Percentiles rank a stretch among this genome's conserved stretches.
phyloP scores from a whole-genome alignment of 2,329 filamentous ascomycete species.

The Aureobasidium sp. region DNA sequence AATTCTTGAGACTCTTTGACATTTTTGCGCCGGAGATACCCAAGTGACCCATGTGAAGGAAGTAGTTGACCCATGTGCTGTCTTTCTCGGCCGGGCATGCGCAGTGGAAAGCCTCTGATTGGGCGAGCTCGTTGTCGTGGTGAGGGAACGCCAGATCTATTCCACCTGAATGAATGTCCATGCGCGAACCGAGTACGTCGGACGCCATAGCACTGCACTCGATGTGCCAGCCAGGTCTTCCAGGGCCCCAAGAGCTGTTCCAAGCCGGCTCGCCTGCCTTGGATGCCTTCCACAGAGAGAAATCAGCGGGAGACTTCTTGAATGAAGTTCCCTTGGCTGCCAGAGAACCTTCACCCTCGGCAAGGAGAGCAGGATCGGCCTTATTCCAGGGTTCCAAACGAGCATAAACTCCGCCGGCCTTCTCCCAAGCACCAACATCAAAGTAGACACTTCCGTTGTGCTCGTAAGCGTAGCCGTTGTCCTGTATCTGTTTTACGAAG shows the following conservation, averaged over 20 bases:
- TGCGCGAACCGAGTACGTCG: slow-evolving; percentile 71
- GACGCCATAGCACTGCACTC: slow-evolving; percentile 96
- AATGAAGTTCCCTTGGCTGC: slow-evolving; percentile 40
- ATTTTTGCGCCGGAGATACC: slow-evolving; percentile 89
- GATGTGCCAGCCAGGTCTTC: slow-evolving; percentile 92
- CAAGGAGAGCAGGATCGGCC: slow-evolving; percentile 73
- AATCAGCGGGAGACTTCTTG: slow-evolving; percentile 76
- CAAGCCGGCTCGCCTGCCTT: slow-evolving; percentile 90
- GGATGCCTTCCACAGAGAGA: slow-evolving; percentile 88
- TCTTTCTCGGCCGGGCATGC: slow-evolving; percentile 31
- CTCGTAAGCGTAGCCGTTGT: slow-evolving; percentile 77
- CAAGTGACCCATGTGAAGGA: slow-evolving; percentile 89
- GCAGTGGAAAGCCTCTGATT: slow-evolving; percentile 78
- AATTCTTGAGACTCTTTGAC: slow-evolving; percentile 89
- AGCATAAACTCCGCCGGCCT: slow-evolving; percentile 76
- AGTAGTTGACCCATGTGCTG: slow-evolving; percentile 78
- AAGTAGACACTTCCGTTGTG: slow-evolving; percentile 78
- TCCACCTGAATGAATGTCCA: slow-evolving; percentile 91
- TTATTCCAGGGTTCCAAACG: slow-evolving; percentile 77
- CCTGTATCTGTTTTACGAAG: slow-evolving; percentile 75
- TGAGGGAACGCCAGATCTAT: slow-evolving; percentile 89
- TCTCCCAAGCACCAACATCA: slow-evolving; percentile 80
- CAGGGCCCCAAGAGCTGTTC: slow-evolving; percentile 80
- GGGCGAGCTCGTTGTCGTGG: slow-evolving; percentile 86
- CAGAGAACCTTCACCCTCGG: slow-evolving; percentile 83